These are phyloP conservation scores for Verticillium tricorpus DNA, from an alignment of 2,329 filamentous ascomycete species.

Conservation along the genomic window DNA sequence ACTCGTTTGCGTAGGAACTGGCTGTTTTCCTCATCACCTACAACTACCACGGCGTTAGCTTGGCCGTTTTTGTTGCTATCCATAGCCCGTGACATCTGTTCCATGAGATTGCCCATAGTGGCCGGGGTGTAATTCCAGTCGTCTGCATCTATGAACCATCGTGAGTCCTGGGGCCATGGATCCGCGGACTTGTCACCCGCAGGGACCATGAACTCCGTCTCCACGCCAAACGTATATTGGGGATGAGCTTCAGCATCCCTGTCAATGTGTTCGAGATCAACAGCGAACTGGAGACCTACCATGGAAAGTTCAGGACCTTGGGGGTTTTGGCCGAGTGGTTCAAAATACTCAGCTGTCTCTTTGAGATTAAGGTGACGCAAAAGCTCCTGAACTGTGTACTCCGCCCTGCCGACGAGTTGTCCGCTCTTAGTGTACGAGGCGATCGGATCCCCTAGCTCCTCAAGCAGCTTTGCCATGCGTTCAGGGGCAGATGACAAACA, in stretches of 20 bases:
- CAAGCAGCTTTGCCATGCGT: not conserved
- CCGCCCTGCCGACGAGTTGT: not conserved
- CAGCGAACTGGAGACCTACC: not conserved
- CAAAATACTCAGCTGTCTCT: constrained; percentile 1
- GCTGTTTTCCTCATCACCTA: not conserved
- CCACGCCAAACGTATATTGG: constrained; percentile 8
- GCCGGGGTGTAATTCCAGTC: not conserved
- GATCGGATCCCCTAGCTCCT: not conserved
- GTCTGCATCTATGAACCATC: constrained; percentile 2
- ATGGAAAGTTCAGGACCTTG: constrained; percentile 1
- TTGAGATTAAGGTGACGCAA: not conserved
- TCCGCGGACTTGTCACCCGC: not conserved
- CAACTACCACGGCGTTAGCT: no score
- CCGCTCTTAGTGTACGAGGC: not conserved
- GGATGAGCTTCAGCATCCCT: not conserved
- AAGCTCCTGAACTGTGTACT: not conserved
- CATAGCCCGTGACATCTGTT: no score
- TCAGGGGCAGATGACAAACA: not conserved
- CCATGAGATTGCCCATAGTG: no score
- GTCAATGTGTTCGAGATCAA: not conserved
- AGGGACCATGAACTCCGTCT: constrained; percentile 7
- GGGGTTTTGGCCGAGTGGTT: not conserved
- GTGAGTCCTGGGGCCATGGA: not conserved
- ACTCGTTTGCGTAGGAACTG: not conserved
- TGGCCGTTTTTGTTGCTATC: no score